phyloP scores from a whole-genome alignment of 2,329 filamentous ascomycete genomes.

The Nigrospora osmanthi region DNA sequence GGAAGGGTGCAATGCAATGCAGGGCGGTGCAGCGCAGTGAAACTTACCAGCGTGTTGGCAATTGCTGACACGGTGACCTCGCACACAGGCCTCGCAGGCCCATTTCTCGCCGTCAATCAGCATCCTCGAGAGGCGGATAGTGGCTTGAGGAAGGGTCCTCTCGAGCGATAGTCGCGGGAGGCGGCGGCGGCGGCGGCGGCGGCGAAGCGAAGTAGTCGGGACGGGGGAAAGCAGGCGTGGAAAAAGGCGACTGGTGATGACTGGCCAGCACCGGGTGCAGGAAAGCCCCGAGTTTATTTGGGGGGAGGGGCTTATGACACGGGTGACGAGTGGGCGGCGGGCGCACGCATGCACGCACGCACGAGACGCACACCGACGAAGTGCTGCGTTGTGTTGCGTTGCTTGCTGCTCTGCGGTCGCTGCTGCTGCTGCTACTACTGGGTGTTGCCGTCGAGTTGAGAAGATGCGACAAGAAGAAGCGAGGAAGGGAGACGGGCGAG shows the following conservation, averaged over 20 bases:
- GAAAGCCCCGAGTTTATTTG: not conserved
- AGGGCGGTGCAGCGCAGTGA: conserved; percentile 3
- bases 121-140: conserved; percentile 37
- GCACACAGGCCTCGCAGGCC: conserved; percentile 96
- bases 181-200: no score
- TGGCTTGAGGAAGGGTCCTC: not conserved
- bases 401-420: no score
- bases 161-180: no score
- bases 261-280: not conserved
- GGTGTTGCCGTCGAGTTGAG: no score
- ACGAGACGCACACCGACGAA: no score
- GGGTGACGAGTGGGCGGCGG: no score
- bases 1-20: conserved; percentile 6
- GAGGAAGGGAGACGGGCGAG: not conserved
- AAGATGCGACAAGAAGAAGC: conserved; percentile 1
- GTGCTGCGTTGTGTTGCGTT: no score
- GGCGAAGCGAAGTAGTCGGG: not conserved
- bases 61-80: conserved; percentile 97
- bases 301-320: no score
- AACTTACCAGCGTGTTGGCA: conserved; percentile 89
- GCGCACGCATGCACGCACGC: no score
- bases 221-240: not conserved
- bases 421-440: no score
- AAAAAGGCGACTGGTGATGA: not conserved
- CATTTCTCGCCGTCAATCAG: conserved; percentile 94